A percentile compares a stretch with the other conserved stretches of the same genome.
Evolutionary conservation across 805 yeast species (phyloP).

Genomic region (Pichia thaimueangensis): DNA sequence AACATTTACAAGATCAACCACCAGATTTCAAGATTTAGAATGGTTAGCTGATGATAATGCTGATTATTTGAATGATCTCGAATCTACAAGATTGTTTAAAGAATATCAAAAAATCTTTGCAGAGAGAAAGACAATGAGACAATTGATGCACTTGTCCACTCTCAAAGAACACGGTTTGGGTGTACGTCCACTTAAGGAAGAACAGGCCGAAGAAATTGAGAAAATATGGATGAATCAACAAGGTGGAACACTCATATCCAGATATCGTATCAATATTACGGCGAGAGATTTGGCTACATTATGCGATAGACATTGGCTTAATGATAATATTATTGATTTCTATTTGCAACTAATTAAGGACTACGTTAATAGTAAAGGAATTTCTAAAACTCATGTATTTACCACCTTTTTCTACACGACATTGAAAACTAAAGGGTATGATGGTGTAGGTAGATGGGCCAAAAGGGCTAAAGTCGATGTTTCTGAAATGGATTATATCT

Average conservation of each 20-base stretch:
- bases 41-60: slow-evolving; percentile 28
- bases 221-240: slow-evolving; percentile 28
- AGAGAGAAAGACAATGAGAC: slow-evolving; percentile 35
- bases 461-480: slow-evolving; percentile 66
- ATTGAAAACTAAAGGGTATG: slow-evolving; percentile 64
- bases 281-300: slow-evolving; percentile 68
- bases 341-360: slow-evolving; percentile 54
- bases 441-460: slow-evolving; percentile 81
- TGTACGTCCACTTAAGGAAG: slow-evolving; percentile 26
- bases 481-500: slow-evolving; percentile 53
- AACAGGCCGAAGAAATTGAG: slow-evolving; percentile 32
- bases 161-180: slow-evolving; percentile 29
- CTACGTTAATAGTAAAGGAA: slow-evolving; percentile 8
- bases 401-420: slow-evolving; percentile 85
- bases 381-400: slow-evolving; percentile 55
- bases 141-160: slow-evolving; percentile 31
- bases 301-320: slow-evolving; percentile 71
- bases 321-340: slow-evolving; percentile 85
- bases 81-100: slow-evolving; percentile 29
- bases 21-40: slow-evolving; percentile 25
- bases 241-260: slow-evolving; percentile 27
- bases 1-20: slow-evolving; percentile 18
- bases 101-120: slow-evolving; percentile 39
- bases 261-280: slow-evolving; percentile 50
- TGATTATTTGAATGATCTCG: slow-evolving; percentile 27